Evolutionary conservation across 768 basidiomycete species (phyloP).

Genomic region (Cubamyces sp.): DNA sequence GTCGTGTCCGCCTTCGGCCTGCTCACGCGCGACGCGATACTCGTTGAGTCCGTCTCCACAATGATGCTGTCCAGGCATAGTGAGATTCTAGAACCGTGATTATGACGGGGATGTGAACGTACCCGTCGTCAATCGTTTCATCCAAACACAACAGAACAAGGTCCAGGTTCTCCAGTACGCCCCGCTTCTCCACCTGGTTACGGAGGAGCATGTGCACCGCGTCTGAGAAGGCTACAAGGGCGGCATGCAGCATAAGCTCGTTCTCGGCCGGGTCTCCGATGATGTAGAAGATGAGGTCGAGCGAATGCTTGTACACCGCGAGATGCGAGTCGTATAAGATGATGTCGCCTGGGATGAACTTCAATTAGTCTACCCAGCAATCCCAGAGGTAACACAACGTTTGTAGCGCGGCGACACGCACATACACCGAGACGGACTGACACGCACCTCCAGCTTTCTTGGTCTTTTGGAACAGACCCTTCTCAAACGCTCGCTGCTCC

Average conservation of each 20-base stretch:
- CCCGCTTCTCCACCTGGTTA: slow-evolving; percentile 93
- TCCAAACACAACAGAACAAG: slow-evolving; percentile 90
- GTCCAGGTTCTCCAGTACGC: slow-evolving; percentile 93
- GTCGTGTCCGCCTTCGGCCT: slow-evolving; percentile 90
- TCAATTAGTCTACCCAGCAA: not conserved
- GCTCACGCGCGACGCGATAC: slow-evolving; percentile 95
- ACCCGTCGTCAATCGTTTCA: slow-evolving; percentile 99
- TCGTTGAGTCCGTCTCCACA: slow-evolving; percentile 92
- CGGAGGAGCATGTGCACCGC: slow-evolving; percentile 84
- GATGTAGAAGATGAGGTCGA: slow-evolving; percentile 95
- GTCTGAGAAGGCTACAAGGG: slow-evolving; percentile 83
- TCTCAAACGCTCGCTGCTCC: slow-evolving; percentile 95
- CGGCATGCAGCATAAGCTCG: slow-evolving; percentile 92
- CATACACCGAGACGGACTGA: not conserved
- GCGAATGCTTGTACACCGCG: slow-evolving; percentile 92
- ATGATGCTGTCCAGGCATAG: slow-evolving; percentile 67
- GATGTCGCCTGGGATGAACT: slow-evolving; percentile 73
- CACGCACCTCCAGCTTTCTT: slow-evolving; percentile 86
- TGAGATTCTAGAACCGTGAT: not conserved
- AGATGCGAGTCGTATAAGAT: slow-evolving; percentile 89
- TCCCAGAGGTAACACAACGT: not conserved
- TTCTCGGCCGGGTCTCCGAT: slow-evolving; percentile 88
- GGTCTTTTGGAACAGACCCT: slow-evolving; percentile 93
- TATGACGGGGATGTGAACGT: slow-evolving; percentile 34
- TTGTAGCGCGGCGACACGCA: not conserved